phyloP scores from a whole-genome alignment of 2,329 filamentous ascomycete genomes.

The Metarhizium anisopliae region DNA sequence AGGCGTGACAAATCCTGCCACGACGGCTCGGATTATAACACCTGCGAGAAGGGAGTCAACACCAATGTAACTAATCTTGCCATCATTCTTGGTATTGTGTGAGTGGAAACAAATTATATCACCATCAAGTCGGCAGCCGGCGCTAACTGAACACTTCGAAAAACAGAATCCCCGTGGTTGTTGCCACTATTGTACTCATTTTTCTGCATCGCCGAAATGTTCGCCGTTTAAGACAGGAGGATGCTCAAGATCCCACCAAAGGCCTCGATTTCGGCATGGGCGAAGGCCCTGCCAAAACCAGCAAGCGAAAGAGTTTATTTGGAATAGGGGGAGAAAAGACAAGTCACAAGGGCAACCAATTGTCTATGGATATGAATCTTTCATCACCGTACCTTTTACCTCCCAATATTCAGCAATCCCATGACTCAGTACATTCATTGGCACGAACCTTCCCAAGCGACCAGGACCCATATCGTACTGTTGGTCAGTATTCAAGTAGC shows the following conservation, averaged over 20 bases:
- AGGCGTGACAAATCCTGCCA: conserved; percentile 6
- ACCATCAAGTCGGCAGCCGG: not conserved
- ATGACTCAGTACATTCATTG: conserved; percentile 79
- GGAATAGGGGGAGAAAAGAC: conserved; percentile 53
- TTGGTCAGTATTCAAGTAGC: conserved; percentile 46
- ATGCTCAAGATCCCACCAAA: conserved; percentile 77
- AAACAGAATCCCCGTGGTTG: conserved; percentile 63
- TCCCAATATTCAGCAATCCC: conserved; percentile 66
- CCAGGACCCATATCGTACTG: conserved; percentile 76
- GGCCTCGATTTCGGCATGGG: conserved; percentile 87
- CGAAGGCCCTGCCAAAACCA: conserved; percentile 33
- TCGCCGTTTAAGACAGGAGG: conserved; percentile 64
- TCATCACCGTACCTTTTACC: conserved; percentile 91
- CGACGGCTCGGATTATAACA: conserved; percentile 19
- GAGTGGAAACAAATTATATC: conserved; percentile 30
- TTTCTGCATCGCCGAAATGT: conserved; percentile 73
- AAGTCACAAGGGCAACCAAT: conserved; percentile 37
- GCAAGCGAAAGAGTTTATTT: conserved; percentile 25
- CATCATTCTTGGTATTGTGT: conserved; percentile 63
- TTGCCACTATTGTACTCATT: conserved; percentile 58
- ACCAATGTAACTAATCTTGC: conserved; percentile 50
- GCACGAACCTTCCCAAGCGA: conserved; percentile 64
- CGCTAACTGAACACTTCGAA: not conserved
- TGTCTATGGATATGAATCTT: conserved; percentile 67
- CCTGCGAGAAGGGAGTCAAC: conserved; percentile 52